Evolutionary conservation across 176 grass and related monocot species (phyloP).

Genomic region (Rhynchospora breviuscula): DNA sequence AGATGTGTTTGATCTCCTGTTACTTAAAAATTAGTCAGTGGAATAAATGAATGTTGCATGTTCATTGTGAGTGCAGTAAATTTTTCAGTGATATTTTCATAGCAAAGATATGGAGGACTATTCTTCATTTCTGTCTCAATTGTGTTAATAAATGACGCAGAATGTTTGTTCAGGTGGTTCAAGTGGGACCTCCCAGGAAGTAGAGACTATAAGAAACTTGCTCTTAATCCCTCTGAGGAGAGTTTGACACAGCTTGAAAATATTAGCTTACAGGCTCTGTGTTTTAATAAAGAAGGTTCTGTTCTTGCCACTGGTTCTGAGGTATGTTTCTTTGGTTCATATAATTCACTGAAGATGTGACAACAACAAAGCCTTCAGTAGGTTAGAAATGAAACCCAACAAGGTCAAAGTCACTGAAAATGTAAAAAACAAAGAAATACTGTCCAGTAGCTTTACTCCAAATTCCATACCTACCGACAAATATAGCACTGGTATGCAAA

Average conservation of each 20-base stretch:
- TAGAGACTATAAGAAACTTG: conserved; percentile 22
- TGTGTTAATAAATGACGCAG: background rate
- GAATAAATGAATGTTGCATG: background rate
- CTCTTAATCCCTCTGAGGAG: conserved; percentile 46
- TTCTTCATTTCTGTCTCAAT: background rate
- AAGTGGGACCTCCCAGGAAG: conserved; percentile 49
- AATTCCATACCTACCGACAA: background rate
- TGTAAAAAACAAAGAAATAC: background rate
- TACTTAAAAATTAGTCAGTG: background rate
- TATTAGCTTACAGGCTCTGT: conserved; percentile 58
- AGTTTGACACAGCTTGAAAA: conserved; percentile 40
- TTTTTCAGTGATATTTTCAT: background rate
- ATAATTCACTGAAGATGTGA: background rate
- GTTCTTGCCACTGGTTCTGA: conserved; percentile 75
- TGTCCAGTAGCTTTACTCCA: background rate
- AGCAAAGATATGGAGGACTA: background rate
- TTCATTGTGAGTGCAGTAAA: background rate
- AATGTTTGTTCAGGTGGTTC: conserved; percentile 52
- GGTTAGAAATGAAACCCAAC: too few species aligned
- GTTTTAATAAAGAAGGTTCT: conserved; percentile 75
- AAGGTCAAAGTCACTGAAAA: background rate
- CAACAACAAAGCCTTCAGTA: background rate
- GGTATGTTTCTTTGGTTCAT: conserved; percentile 33
- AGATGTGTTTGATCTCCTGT: background rate
- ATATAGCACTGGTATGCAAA: background rate